These are phyloP conservation scores for Mayamaea pseudoterrestris DNA, from an alignment of 108 stramenopile species.

Conservation along the genomic window DNA sequence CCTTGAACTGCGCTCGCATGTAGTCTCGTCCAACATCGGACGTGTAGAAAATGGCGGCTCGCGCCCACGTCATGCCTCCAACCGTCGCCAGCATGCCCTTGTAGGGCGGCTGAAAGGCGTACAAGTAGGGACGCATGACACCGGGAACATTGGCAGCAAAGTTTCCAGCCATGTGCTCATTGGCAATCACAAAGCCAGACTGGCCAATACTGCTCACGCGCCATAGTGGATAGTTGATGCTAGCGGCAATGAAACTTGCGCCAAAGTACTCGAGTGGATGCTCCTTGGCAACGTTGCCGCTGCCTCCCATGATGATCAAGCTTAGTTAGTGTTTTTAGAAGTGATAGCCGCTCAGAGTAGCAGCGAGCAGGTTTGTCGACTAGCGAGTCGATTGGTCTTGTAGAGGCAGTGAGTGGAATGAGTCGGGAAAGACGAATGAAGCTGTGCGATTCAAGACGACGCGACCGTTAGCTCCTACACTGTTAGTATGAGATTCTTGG, in stretches of 20 bases:
- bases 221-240: conserved; percentile 74
- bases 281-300: conserved; percentile 58
- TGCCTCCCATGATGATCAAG: too few relatives aligned
- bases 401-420: too few relatives aligned
- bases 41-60: conserved; percentile 93
- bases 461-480: too few relatives aligned
- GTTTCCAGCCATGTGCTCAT: conserved; percentile 15
- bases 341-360: too few relatives aligned
- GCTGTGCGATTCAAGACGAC: too few relatives aligned
- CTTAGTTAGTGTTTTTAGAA: too few relatives aligned
- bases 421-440: too few relatives aligned
- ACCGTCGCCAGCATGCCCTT: conserved; percentile 85
- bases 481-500: too few relatives aligned
- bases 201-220: conserved; percentile 70
- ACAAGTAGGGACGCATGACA: conserved; percentile 46
- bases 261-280: conserved; percentile 62
- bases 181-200: conserved; percentile 53
- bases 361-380: too few relatives aligned
- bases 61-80: conserved; percentile 94
- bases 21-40: conserved; percentile 73
- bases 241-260: conserved; percentile 62
- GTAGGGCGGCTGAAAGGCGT: conserved; percentile 90
- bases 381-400: too few relatives aligned
- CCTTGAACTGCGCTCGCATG: conserved; percentile 7
- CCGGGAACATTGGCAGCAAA: conserved; percentile 19